Evolutionary conservation across 306 rosid species (phyloP).

Genomic region (Begonia fuchsioides): DNA sequence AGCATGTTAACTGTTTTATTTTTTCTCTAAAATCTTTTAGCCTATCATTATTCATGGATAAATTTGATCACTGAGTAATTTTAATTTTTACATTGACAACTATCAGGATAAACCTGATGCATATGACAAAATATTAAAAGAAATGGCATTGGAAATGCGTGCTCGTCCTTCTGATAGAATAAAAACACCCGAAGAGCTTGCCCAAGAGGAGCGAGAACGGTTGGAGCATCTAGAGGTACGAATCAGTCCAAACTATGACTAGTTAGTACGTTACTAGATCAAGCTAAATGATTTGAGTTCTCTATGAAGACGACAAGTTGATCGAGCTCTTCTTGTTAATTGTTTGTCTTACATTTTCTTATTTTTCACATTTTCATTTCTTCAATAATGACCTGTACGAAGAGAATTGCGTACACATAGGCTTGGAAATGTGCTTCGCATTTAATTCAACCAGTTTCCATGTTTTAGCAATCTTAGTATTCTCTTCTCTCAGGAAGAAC

Average conservation of each 20-base stretch:
- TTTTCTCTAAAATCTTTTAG: neutral
- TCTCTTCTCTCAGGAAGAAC: slow-evolving; percentile 39
- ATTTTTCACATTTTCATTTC: neutral
- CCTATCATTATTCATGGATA: too few relatives aligned
- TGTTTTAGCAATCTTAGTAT: too few relatives aligned
- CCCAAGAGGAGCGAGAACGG: slow-evolving; percentile 80
- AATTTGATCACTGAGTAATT: too few relatives aligned
- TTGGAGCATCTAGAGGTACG: slow-evolving; percentile 69
- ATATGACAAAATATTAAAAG: slow-evolving; percentile 59
- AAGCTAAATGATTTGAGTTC: too few relatives aligned
- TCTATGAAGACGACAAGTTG: too few relatives aligned
- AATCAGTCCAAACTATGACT: too few relatives aligned
- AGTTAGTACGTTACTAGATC: too few relatives aligned
- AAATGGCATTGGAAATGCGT: slow-evolving; percentile 65
- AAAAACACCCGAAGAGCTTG: slow-evolving; percentile 82
- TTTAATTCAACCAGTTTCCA: too few relatives aligned
- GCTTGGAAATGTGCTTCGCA: too few relatives aligned
- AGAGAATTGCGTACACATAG: too few relatives aligned
- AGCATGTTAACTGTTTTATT: neutral
- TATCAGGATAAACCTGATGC: slow-evolving; percentile 69
- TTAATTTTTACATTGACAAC: slow-evolving; percentile 6
- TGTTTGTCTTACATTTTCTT: neutral
- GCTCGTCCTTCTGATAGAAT: slow-evolving; percentile 89
- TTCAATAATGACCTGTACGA: too few relatives aligned
- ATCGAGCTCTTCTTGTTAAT: neutral